A percentile compares a stretch with the other conserved stretches of the same genome.
phyloP scores from a whole-genome alignment of 169 alveolate species.

The Cryptosporidium sp. region DNA sequence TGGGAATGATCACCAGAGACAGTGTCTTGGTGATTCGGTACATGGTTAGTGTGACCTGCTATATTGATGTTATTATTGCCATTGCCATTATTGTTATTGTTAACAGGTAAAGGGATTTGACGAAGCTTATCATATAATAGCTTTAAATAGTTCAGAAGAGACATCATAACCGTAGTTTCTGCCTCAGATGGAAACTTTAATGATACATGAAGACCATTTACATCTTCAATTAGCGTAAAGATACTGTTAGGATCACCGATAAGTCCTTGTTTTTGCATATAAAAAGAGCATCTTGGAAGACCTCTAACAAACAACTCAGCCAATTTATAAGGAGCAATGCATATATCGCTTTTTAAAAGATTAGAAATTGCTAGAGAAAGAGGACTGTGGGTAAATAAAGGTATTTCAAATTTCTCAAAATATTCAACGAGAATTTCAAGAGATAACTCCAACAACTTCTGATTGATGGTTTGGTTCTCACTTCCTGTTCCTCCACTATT shows the following conservation, averaged over 20 bases:
- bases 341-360: conserved; percentile 17
- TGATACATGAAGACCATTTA: conserved; percentile 10
- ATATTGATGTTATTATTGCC: too few species aligned
- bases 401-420: conserved; percentile 66
- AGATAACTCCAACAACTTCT: conserved; percentile 35
- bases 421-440: conserved; percentile 51
- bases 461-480: background rate
- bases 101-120: conserved; percentile 37
- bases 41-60: background rate
- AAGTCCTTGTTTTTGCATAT: conserved; percentile 68
- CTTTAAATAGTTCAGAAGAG: conserved; percentile 39
- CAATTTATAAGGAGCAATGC: conserved; percentile 67
- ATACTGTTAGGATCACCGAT: conserved; percentile 40
- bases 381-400: conserved; percentile 44
- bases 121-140: conserved; percentile 64
- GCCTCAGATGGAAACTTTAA: conserved; percentile 62
- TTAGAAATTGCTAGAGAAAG: conserved; percentile 32
- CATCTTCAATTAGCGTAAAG: conserved; percentile 22
- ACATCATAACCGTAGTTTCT: conserved; percentile 48
- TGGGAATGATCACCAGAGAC: background rate
- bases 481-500: background rate
- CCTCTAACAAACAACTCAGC: conserved; percentile 75
- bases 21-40: background rate
- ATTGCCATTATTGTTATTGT: background rate
- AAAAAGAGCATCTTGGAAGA: conserved; percentile 64